Base-by-base conservation (phyloP, 805 yeast species). In the Suhomyces pyralidae region DNA sequence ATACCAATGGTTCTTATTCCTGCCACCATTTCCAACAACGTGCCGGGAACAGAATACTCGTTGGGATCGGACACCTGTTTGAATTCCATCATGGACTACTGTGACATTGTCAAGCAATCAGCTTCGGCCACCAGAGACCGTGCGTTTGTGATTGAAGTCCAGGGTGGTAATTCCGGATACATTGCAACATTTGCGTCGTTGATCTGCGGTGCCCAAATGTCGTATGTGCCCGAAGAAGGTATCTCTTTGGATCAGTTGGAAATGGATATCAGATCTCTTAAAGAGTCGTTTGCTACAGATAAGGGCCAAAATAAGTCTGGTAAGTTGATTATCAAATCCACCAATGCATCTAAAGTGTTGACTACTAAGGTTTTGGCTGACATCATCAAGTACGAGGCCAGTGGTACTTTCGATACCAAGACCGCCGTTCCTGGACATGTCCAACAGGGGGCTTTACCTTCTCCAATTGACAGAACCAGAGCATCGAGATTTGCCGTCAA, bases 351-450 rank as follows among this genome's bases (percentile, higher is more conserved):
- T 2, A 74, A 81, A 46, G 90, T 91, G 15, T 89, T 88, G 73
- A 81, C 91, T 15, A 88, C 97, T 7, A 84, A 88, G 58, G 77
- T 89, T 53, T 79, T 94, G 62, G 90, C 97, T 14, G 85, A 88
- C 55, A 89, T 94, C 53, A 86, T 93, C 61, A 83, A 84, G 55
- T 88, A 87, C 64, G 92, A 90, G 62, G 85, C 91, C 34, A 70
- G 80, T 38, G 89, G 88, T 46, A 79, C 78, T 58, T 94, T 89
- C 67, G 97, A 92, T 63, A 87, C 94, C 15, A 86, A 96, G 68
- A 91, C 97, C 4, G 98, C 98, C 14, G 83, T 92, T 55, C 99
- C 99, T 25, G 99, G 99, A 28, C 98, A 93, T 67, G 94, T 93
- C 53, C 99, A 94, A 78, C 99, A 94, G 74, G 99, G 99, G 68